phyloP scores from a whole-genome alignment of 306 rosid genomes.

The Cucumis cinereus region DNA sequence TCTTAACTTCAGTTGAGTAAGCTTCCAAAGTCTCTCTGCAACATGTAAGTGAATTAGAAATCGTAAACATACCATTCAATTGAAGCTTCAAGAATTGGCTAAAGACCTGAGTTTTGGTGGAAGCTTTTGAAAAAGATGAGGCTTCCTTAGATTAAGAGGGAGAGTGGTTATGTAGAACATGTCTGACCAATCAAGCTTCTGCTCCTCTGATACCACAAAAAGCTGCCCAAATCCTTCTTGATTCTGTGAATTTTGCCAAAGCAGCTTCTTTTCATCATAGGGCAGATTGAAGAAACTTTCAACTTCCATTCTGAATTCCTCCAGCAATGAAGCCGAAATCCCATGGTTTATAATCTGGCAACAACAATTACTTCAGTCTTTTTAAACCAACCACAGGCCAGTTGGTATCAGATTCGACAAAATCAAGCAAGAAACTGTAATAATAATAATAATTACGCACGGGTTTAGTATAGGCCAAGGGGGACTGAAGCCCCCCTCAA shows the following conservation, averaged over 20 bases:
- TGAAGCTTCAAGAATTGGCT: background rate
- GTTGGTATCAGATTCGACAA: background rate
- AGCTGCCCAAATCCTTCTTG: conserved; percentile 30
- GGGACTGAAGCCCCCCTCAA: no score
- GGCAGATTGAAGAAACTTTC: conserved; percentile 19
- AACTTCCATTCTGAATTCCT: conserved; percentile 11
- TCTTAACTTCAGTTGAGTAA: conserved; percentile 10
- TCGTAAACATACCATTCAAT: background rate
- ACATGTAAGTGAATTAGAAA: background rate
- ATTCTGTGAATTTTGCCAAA: conserved; percentile 20
- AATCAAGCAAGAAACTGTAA: background rate
- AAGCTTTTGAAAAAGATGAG: conserved; percentile 14
- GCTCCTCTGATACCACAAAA: conserved; percentile 27
- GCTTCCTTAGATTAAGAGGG: conserved; percentile 10
- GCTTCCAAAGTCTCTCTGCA: conserved; percentile 16
- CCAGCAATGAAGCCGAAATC: conserved; percentile 16
- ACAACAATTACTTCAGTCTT: background rate
- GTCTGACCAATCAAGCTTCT: conserved; percentile 35
- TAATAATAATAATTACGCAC: background rate
- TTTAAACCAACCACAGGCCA: background rate
- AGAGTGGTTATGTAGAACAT: conserved; percentile 21
- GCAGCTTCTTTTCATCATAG: conserved; percentile 21
- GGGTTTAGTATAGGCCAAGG: no score
- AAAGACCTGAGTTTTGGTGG: conserved; percentile 23
- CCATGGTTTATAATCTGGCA: conserved; percentile 20